Evolutionary conservation across 495 filamentous ascomycete genomes (phyloP).

Genomic region (Penicillium atrosanguineum): DNA sequence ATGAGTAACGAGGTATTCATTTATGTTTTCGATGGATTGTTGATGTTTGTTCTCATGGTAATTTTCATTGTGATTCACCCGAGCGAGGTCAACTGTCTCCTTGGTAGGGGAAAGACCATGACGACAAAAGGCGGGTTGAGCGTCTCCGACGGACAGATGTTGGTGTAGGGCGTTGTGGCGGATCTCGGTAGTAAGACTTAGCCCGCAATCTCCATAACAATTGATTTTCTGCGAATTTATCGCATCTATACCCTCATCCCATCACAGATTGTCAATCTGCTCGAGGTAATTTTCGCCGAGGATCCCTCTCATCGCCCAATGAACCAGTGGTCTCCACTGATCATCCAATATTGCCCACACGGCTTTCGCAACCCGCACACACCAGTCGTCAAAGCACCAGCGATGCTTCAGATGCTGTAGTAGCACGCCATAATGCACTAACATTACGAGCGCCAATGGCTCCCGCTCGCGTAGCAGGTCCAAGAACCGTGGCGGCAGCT

Average conservation of each 20-base stretch:
- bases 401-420: slow-evolving; percentile 38
- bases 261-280: slow-evolving; percentile 5
- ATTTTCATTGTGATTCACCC: slow-evolving; percentile 44
- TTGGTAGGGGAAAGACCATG: slow-evolving; percentile 18
- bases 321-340: slow-evolving; percentile 35
- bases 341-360: slow-evolving; percentile 40
- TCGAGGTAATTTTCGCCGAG: slow-evolving; percentile 30
- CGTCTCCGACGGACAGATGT: slow-evolving; percentile 3
- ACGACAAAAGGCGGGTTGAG: slow-evolving; percentile 21
- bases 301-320: slow-evolving; percentile 36
- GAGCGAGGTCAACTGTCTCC: slow-evolving; percentile 26
- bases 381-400: slow-evolving; percentile 52
- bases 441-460: slow-evolving; percentile 53
- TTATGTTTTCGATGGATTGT: slow-evolving; percentile 59
- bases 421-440: slow-evolving; percentile 48
- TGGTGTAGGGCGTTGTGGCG: not conserved
- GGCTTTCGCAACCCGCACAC: slow-evolving; percentile 29
- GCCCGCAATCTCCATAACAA: not conserved
- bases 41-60: slow-evolving; percentile 55
- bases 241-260: not conserved
- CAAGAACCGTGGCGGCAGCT: slow-evolving; percentile 48
- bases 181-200: not conserved
- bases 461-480: slow-evolving; percentile 48
- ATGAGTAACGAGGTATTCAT: slow-evolving; percentile 57
- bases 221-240: not conserved